phyloP scores from a whole-genome alignment of 129 eudicot genomes.

The Lonicera japonica region DNA sequence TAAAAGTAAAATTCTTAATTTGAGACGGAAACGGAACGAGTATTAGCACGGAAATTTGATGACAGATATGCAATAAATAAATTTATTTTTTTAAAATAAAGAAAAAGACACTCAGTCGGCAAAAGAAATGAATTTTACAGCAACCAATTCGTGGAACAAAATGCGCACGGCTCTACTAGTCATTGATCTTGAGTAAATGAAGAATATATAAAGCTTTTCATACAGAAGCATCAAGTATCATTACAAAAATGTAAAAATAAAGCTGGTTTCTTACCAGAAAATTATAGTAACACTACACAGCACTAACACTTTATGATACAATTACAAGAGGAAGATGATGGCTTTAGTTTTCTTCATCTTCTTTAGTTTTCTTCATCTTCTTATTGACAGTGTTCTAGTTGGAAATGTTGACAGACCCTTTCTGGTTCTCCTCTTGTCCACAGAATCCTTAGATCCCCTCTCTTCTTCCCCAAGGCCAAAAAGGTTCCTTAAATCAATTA shows the following conservation, averaged over 20 bases:
- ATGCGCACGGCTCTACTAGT: not conserved
- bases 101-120: too few relatives aligned
- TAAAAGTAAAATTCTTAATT: too few relatives aligned
- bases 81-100: too few relatives aligned
- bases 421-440: conserved; percentile 80
- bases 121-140: not conserved
- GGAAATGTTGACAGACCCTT: conserved; percentile 60
- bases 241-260: too few relatives aligned
- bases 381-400: conserved; percentile 30
- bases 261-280: not conserved
- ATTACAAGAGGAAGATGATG: not conserved
- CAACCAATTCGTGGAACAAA: not conserved
- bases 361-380: too few relatives aligned
- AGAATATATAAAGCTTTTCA: not conserved
- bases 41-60: too few relatives aligned
- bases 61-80: too few relatives aligned
- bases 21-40: too few relatives aligned
- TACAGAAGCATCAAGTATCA: not conserved
- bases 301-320: not conserved
- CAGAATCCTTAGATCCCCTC: conserved; percentile 61
- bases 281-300: not conserved
- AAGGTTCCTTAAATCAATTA: conserved; percentile 51
- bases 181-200: not conserved
- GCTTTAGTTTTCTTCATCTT: conserved; percentile 10
- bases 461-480: conserved; percentile 50